Evolutionary conservation across 2,329 filamentous ascomycete species (phyloP), one percentile per base, ranked within the genome.

Genomic region (Onygenales sp.): DNA sequence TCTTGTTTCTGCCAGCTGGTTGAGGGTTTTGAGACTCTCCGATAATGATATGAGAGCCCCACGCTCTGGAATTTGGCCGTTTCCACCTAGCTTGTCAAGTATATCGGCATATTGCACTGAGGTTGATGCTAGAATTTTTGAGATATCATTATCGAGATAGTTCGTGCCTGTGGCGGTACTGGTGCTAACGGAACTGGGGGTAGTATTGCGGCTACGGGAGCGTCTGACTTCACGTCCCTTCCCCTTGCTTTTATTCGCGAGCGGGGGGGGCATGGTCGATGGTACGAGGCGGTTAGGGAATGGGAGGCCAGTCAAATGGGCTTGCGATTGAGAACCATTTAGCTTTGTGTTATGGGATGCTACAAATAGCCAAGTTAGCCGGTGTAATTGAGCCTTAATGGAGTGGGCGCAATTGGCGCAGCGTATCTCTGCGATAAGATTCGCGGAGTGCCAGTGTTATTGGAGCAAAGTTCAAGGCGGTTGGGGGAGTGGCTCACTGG

Each of bases 171-270:
- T 70, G 57, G 66, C 67, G 58, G 60, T 67, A 55, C 74, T 74
- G 39, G 73, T 69, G 56, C 75, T 76, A 36, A 74, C 72, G 17
- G 80, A 82, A 57, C 78, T 77, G 17, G 82, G 82, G 3, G 82
- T 85, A 13, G 80, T 82, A 62, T 84, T 84, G 58, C 82, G 79
- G 61, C 81, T 84, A 57, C 77, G 75, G 48, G 80, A 80, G 42
- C 74, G 75, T 52, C 74, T 71, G 42, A 72, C 70, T 55, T 81
- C 77, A 57, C 74, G 75, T 47, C 70, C 73, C 63, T 81, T 81
- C 45, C 74, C 69, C 64, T 82, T 82, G 61, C 73, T 68, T 61
- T 77, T 76, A 54, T 67, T 69, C 40, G 71, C 71, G 27, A 69
- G 59, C 13, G 59, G 58, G 11, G 65, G 67, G 40, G 73, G 72